phyloP scores from a whole-genome alignment of 805 yeast genomes.

The Kodamaea leandrae region DNA sequence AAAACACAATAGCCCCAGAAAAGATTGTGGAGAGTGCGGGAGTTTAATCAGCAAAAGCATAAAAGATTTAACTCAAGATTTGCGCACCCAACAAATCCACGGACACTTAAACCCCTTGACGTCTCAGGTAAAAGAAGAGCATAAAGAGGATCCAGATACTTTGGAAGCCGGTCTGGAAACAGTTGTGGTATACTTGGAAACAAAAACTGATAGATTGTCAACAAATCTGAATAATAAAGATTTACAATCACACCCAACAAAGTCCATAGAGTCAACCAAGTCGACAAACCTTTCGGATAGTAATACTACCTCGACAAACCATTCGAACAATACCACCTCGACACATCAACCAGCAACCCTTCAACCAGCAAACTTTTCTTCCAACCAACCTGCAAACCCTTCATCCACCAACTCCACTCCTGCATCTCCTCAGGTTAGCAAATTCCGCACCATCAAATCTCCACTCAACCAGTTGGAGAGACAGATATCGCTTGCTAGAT shows the following conservation, averaged over 20 bases:
- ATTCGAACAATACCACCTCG: too few species aligned
- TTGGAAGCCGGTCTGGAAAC: too few species aligned
- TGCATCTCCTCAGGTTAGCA: neutral
- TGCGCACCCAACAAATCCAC: neutral
- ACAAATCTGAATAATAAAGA: too few species aligned
- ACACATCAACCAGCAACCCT: neutral
- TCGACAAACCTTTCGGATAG: too few species aligned
- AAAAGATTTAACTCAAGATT: neutral
- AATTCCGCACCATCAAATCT: conserved; percentile 9
- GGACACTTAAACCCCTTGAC: too few species aligned
- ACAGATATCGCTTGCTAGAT: conserved; percentile 21
- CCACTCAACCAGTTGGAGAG: conserved; percentile 19
- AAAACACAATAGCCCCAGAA: neutral
- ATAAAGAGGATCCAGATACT: too few species aligned
- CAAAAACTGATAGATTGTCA: too few species aligned
- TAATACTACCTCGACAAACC: too few species aligned
- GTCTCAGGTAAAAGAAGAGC: too few species aligned
- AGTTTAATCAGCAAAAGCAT: neutral
- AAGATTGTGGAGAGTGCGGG: neutral
- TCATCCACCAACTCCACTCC: neutral
- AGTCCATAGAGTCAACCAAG: too few species aligned
- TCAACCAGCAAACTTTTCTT: neutral
- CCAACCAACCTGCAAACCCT: neutral
- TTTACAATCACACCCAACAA: too few species aligned
- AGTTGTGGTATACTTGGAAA: too few species aligned